Base-by-base conservation (phyloP, 768 basidiomycete species). In the Pisolithus marmoratus region DNA sequence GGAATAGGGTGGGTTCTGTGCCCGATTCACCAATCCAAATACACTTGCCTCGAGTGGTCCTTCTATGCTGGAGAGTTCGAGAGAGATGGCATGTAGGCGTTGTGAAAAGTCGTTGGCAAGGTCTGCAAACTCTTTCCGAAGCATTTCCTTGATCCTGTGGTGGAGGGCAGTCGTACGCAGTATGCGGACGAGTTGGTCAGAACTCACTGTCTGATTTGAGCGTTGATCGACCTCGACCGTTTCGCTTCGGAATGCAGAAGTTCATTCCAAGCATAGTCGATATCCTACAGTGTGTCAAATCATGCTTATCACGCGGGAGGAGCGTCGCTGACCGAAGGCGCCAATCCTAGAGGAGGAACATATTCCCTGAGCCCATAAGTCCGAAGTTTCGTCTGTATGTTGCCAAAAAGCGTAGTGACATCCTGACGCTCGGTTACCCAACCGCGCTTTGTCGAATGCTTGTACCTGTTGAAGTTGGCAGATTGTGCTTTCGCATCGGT, bases 351-450 rank as follows among this genome's bases (percentile, higher is more conserved):
- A 2, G 84, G 82, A 12, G 96, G 94, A 22, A 85, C 76, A 67
- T 94, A 98, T 60, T 90, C 83, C 53, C 83, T 75, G 58, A 99
- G 64, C 9, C 85, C 83, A 72, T 98, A 98, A 22, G 94, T 98
- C 67, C 78, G 81, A 51, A 98, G 72, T 69, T 98, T 97, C 1
- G 92, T 95, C 67, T 94, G 90, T 26, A 99, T 85, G 62, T 96
- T 95, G 3, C 89, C 85, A 57, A 97, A 90, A 14, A 97, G 77
- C 1, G 88, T 90, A 8, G 84, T 81, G 9, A 96, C 72, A 53
- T 94, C 94, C 63, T 92, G 88, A 63, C 86, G 82, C 68, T 98
- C 94, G 8, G 82, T 84, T 9, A 93, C 90, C 91, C 93, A 96
- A 2, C 74, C 74, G 3, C 92, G 81, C 62, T 96, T 96, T 38